Evolutionary conservation across 352 stramenopile species (phyloP), one percentile per base, ranked within the genome.

Genomic region (Globisporangium barbulae): DNA sequence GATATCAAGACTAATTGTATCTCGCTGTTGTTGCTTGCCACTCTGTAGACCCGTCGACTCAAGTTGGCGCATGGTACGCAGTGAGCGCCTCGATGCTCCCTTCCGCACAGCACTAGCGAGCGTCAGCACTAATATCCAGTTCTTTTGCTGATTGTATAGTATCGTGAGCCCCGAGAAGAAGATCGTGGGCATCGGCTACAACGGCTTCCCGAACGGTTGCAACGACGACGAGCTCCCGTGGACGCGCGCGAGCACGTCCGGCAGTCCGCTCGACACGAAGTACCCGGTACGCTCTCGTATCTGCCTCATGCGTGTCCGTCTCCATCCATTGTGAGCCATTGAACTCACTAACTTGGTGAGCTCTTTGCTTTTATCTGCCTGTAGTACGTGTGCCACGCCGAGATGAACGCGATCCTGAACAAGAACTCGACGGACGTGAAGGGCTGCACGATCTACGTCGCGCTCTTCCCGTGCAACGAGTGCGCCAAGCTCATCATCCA

Each of bases 321-420:
- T 56, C 31, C n/a, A 21, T 45, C 41, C 41, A 45, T 44, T 44
- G 13, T 15, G 21, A 52, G 9, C 19, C 50, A 13, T 44, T 30
- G 42, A 31, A 45, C 13, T n/a, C 41, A 21, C 39, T 45, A n/a
- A 41, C 25, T 28, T 44, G 66, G 37, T 65, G 22, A 59, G 19
- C 12, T 37, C 25, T 53, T n/a, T 59, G 21, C 30, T 53, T 45
- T 62, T 22, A 9, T 25, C 57, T 9, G 7, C 33, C 9, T 19
- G 7, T 59, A 98, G 76, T 99, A 99, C 75, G 97, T 99, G 25
- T 98, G 95, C 58, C 97, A 99, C 70, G 97, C 97, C 21, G 97
- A 99, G 81, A 97, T 99, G 81, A 99, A 99, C 78, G 97, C 97
- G 6, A 99, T 99, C 73, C 71, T 99, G 56, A 99, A 99, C 78